phyloP scores from a whole-genome alignment of 352 stramenopile genomes.

The Phytophthora meadii region DNA sequence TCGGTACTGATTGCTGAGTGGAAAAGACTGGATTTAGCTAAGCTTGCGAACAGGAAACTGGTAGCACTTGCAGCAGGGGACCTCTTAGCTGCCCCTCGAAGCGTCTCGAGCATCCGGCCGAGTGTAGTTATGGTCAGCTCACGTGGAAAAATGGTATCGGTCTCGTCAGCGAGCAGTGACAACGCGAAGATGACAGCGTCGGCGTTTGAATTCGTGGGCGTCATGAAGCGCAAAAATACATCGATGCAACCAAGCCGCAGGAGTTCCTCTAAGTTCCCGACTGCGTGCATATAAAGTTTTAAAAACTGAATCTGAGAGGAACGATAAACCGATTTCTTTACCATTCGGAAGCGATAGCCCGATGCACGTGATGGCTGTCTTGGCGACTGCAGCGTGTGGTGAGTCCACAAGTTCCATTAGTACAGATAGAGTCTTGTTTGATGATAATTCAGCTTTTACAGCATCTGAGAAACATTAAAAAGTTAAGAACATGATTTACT shows the following conservation, averaged over 20 bases:
- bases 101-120: slow-evolving; percentile 60
- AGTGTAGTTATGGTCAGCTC: slow-evolving; percentile 42
- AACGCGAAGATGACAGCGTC: slow-evolving; percentile 64
- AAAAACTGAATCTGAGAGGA: background rate
- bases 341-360: slow-evolving; percentile 63
- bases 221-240: slow-evolving; percentile 57
- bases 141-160: slow-evolving; percentile 57
- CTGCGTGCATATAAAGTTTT: slow-evolving; percentile 22
- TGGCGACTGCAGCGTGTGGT: slow-evolving; percentile 43
- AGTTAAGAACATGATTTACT: background rate
- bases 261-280: slow-evolving; percentile 63
- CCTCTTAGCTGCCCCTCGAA: slow-evolving; percentile 69
- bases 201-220: slow-evolving; percentile 47
- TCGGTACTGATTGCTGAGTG: slow-evolving; percentile 53
- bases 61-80: slow-evolving; percentile 59
- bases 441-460: slow-evolving; percentile 44
- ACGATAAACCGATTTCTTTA: slow-evolving; percentile 17
- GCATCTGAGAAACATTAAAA: slow-evolving; percentile 23
- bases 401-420: slow-evolving; percentile 57
- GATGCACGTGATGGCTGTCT: slow-evolving; percentile 60
- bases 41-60: slow-evolving; percentile 65
- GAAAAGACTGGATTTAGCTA: slow-evolving; percentile 60
- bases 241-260: slow-evolving; percentile 62
- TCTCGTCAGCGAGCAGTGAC: slow-evolving; percentile 65
- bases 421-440: slow-evolving; percentile 45